These are phyloP conservation scores for Maudiozyma bulderi DNA, from an alignment of 805 yeast genomes.

Conservation along the genomic window DNA sequence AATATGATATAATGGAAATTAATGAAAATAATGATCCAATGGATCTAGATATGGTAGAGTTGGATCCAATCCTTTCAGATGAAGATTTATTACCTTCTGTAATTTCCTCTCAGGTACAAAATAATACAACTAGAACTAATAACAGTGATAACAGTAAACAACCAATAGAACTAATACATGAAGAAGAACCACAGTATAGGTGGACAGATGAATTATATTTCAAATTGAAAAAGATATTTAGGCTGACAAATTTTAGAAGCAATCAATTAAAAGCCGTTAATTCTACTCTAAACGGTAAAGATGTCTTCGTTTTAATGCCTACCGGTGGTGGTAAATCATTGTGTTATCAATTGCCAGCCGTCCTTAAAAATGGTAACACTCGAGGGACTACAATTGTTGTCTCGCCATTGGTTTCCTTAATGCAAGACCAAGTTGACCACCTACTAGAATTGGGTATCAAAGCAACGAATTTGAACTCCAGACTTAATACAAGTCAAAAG, in stretches of 20 bases:
- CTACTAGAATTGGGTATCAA: constrained; percentile 53
- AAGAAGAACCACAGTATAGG: constrained; percentile 11
- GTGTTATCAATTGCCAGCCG: constrained; percentile 91
- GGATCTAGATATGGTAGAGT: constrained; percentile 9
- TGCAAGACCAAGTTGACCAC: constrained; percentile 95
- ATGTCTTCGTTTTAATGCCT: constrained; percentile 93
- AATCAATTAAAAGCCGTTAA: constrained; percentile 84
- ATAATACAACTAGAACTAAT: background rate
- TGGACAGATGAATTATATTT: constrained; percentile 66
- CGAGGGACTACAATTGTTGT: constrained; percentile 83
- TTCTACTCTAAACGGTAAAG: constrained; percentile 65
- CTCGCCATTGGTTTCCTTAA: constrained; percentile 88
- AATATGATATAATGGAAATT: background rate
- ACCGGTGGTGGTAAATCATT: constrained; percentile 98
- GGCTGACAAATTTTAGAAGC: constrained; percentile 56
- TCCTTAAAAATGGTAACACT: constrained; percentile 64
- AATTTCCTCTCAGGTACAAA: background rate
- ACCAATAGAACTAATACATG: background rate
- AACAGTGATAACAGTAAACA: background rate
- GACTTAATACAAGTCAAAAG: constrained; percentile 53
- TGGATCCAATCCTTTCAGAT: constrained; percentile 1
- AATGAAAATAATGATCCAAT: background rate
- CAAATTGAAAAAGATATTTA: constrained; percentile 50
- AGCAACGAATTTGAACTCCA: constrained; percentile 86
- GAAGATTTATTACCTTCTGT: constrained; percentile 1